Conservation (phyloP, 2,329 filamentous ascomycete species). For the Fusarium armeniacum region DNA sequence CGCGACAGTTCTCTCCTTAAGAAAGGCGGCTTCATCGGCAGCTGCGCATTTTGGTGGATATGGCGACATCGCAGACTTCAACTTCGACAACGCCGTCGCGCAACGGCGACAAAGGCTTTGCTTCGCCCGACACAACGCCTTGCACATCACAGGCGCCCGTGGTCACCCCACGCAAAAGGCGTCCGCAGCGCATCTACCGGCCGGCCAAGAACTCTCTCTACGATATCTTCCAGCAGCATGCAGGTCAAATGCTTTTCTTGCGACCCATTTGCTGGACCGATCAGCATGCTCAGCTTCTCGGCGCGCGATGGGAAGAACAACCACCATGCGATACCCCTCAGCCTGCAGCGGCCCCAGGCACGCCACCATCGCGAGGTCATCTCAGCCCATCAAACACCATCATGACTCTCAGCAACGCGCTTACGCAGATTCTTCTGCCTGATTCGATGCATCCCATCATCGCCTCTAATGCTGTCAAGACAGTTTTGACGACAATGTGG, state of each 20-base stretch:
- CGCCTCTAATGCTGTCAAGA: constrained; percentile 60
- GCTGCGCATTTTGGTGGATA: constrained; percentile 51
- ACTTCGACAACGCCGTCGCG: constrained; percentile 26
- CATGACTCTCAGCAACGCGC: constrained; percentile 58
- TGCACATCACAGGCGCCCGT: constrained; percentile 47
- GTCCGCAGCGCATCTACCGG: constrained; percentile 53
- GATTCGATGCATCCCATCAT: constrained; percentile 53
- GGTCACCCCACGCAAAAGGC: constrained; percentile 44
- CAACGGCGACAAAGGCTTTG: constrained; percentile 6
- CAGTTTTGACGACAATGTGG: constrained; percentile 62
- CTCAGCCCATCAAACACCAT: constrained; percentile 60
- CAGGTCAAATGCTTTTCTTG: constrained; percentile 63
- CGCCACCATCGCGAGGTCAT: constrained; percentile 56
- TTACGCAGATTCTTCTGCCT: constrained; percentile 60
- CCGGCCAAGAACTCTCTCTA: constrained; percentile 66
- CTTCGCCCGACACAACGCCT: constrained; percentile 44
- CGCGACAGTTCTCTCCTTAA: constrained; percentile 45
- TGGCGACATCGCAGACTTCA: constrained; percentile 44
- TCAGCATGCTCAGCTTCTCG: constrained; percentile 63
- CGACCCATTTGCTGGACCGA: constrained; percentile 71
- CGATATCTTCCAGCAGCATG: constrained; percentile 65
- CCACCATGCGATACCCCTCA: constrained; percentile 59
- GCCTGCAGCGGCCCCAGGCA: constrained; percentile 53
- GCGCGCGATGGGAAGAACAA: constrained; percentile 61
- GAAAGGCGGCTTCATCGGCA: constrained; percentile 50